Conservation (phyloP, 2,329 filamentous ascomycete species). For the Pseudogymnoascus sp. region DNA sequence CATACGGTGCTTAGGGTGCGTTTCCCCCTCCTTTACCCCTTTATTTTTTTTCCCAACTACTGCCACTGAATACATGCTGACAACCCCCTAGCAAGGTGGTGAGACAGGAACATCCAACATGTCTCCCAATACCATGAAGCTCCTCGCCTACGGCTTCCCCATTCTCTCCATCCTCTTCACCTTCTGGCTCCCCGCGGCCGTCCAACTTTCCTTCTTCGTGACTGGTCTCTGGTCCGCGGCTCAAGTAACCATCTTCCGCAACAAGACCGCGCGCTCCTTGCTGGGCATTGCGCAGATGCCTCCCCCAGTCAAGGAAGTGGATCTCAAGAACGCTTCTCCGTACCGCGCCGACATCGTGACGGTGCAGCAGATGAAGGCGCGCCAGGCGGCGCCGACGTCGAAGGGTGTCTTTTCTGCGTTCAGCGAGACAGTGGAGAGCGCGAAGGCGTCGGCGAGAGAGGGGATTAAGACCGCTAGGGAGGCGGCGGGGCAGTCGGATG, state of each 20-base stretch:
- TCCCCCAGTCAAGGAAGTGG: conserved; percentile 6
- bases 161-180: conserved; percentile 45
- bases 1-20: conserved; percentile 31
- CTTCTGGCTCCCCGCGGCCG: conserved; percentile 35
- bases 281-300: conserved; percentile 33
- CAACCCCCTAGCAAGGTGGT: conserved; percentile 35
- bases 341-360: conserved; percentile 16
- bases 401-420: conserved; percentile 28
- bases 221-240: conserved; percentile 31
- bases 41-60: conserved; percentile 4
- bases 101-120: conserved; percentile 36
- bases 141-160: conserved; percentile 43
- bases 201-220: conserved; percentile 56
- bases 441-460: conserved; percentile 25
- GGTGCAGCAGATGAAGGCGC: conserved; percentile 13
- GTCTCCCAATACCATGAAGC: conserved; percentile 29
- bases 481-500: conserved; percentile 29
- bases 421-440: conserved; percentile 24
- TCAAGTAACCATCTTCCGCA: conserved; percentile 40
- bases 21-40: neutral
- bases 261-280: conserved; percentile 30
- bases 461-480: conserved; percentile 28
- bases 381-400: conserved; percentile 16
- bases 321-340: conserved; percentile 11
- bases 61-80: neutral